A percentile compares a stretch with the other conserved stretches of the same genome.
phyloP scores from a whole-genome alignment of 1,284 basidiomycete species.

The Cutaneotrichosporon cutaneum region DNA sequence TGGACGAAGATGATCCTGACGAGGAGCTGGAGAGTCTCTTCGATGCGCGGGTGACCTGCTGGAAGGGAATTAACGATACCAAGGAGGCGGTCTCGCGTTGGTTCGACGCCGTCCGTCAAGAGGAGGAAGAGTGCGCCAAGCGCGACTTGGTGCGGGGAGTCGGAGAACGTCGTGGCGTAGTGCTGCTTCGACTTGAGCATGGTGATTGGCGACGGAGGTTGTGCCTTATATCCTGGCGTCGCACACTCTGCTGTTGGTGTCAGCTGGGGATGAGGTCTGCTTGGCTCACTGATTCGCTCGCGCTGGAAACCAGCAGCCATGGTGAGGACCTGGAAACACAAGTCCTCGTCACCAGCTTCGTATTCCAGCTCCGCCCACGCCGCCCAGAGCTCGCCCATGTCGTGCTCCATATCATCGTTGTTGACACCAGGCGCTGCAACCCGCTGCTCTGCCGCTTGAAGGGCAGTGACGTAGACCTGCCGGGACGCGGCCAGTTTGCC shows the following conservation, averaged over 20 bases:
- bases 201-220: conserved; percentile 18
- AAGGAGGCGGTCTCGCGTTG: conserved; percentile 21
- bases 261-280: neutral
- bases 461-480: conserved; percentile 71
- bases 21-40: conserved; percentile 49
- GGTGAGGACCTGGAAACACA: conserved; percentile 34
- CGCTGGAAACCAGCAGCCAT: conserved; percentile 30
- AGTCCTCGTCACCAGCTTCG: conserved; percentile 27
- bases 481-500: conserved; percentile 71
- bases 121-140: conserved; percentile 38
- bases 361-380: conserved; percentile 87
- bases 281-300: conserved; percentile 19
- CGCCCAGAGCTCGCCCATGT: conserved; percentile 65
- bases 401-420: conserved; percentile 23
- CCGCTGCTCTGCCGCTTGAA: conserved; percentile 42
- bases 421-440: conserved; percentile 17
- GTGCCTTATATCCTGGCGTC: conserved; percentile 4
- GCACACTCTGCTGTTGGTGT: neutral
- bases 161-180: conserved; percentile 19
- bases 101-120: conserved; percentile 31
- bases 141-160: conserved; percentile 25
- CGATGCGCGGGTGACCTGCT: conserved; percentile 36
- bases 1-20: conserved; percentile 49
- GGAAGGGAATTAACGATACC: conserved; percentile 21
- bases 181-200: conserved; percentile 40